phyloP scores from a whole-genome alignment of 2,329 filamentous ascomycete genomes.

The Aspergillus tanneri region DNA sequence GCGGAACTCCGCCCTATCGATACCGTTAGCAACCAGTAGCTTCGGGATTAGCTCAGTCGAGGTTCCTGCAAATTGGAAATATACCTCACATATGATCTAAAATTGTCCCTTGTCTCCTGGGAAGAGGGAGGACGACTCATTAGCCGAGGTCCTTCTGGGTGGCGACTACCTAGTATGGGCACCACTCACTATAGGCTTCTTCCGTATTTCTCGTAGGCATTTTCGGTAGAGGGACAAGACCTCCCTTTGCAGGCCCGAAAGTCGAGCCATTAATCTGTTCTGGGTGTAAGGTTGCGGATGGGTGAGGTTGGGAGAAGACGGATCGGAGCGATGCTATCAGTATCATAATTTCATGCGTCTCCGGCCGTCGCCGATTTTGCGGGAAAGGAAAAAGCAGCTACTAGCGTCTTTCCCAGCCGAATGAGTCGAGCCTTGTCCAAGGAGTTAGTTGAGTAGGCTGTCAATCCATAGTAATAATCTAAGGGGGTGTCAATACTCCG shows the following conservation, averaged over 20 bases:
- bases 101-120: constrained; percentile 44
- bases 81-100: constrained; percentile 45
- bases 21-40: constrained; percentile 15
- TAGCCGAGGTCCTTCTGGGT: neutral
- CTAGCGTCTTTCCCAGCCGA: too few species aligned
- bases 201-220: constrained; percentile 76
- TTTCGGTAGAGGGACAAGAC: constrained; percentile 82
- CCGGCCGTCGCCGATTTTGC: constrained; percentile 25
- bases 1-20: constrained; percentile 69
- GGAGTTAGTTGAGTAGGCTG: too few species aligned
- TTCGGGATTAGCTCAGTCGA: neutral
- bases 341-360: too few species aligned
- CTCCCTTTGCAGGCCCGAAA: constrained; percentile 88
- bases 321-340: neutral
- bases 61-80: constrained; percentile 11
- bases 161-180: neutral
- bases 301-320: neutral
- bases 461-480: too few species aligned
- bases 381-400: constrained; percentile 9
- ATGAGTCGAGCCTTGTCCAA: too few species aligned
- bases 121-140: neutral
- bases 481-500: too few species aligned
- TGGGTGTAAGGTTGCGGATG: constrained; percentile 3
- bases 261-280: constrained; percentile 39
- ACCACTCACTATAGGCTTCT: constrained; percentile 69